Evolutionary conservation across 352 stramenopile genomes (phyloP).

Genomic region (Pseudoperonospora humuli): DNA sequence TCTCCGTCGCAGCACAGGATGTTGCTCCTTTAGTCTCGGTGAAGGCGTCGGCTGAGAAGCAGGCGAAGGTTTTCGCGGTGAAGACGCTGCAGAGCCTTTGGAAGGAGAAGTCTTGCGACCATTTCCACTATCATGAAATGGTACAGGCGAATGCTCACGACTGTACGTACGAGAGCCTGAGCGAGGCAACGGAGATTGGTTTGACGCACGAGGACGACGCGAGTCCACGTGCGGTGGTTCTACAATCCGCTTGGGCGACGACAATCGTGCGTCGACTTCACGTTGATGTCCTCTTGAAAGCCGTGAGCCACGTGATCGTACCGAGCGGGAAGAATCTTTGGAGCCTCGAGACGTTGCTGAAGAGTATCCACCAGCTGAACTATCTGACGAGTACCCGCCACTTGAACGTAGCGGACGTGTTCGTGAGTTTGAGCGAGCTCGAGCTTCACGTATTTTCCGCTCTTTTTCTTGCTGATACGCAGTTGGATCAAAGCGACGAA

Average conservation of each 20-base stretch:
- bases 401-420: constrained; percentile 12
- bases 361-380: constrained; percentile 55
- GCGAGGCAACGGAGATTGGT: too few species aligned
- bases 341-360: constrained; percentile 49
- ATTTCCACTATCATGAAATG: too few species aligned
- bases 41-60: too few species aligned
- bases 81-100: too few species aligned
- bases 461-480: constrained; percentile 74
- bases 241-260: constrained; percentile 40
- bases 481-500: constrained; percentile 72
- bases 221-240: constrained; percentile 14
- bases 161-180: too few species aligned
- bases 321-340: constrained; percentile 37
- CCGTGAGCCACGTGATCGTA: constrained; percentile 28
- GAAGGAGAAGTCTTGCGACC: too few species aligned
- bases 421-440: constrained; percentile 27
- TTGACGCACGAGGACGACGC: too few species aligned
- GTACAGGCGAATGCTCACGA: too few species aligned
- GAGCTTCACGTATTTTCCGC: constrained; percentile 36
- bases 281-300: constrained; percentile 46
- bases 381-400: constrained; percentile 58
- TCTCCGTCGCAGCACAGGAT: too few species aligned
- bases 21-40: too few species aligned
- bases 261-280: constrained; percentile 40
- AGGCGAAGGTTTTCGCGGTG: too few species aligned